Base-by-base conservation (phyloP, 805 yeast species). In the Candida tibetensis region DNA sequence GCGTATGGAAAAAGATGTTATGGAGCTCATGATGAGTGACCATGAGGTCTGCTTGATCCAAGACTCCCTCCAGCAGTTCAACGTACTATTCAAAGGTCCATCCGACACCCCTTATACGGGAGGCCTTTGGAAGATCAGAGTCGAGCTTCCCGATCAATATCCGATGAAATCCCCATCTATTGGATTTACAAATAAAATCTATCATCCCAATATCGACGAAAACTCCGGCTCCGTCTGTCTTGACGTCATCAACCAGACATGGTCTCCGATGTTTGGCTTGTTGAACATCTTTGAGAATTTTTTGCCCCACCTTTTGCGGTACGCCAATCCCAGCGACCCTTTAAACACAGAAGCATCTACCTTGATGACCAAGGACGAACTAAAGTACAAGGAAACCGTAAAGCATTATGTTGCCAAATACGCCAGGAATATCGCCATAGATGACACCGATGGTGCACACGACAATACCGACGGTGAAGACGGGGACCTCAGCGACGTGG, bases 261-360 rank as follows among this genome's bases (percentile, higher is more conserved):
- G 99, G 99, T 85, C 95, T 29, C 98, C 99, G 2, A 85, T 91
- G 88, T 91, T 89, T 69, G 97, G 93, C 39, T 74, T 93, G 47
- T 70, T 82, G 47, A 93, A 93, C 58, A 85, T 91, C 17, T 87
- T 93, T 58, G 98, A 91, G 54, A 82, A 87, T 57, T 93, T 91
- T 66, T 66, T 91, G 42, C 99, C 99, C 5, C 98, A 95, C 52
- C 66, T 91, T 41, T 69, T 91, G 45, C 77, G 90, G 39, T 93
- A 91, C 55, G 97, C 98, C 14, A 91, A 91, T 55, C 91, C 98
- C 1, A 71, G 91, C 10, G 99, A 91, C 59, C 99, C 99, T 1
- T 72, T 91, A 45, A 91, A 91, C 54, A 81, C 89, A 8, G 93
- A 85, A 42, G 98, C 98, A 0, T 86, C 95, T 4, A 79, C 83